A percentile compares a stretch with the other conserved stretches of the same genome.
Evolutionary conservation across 192 early-diverging fungal genomes (phyloP).

Genomic region (Gorgonomyces haynaldii): DNA sequence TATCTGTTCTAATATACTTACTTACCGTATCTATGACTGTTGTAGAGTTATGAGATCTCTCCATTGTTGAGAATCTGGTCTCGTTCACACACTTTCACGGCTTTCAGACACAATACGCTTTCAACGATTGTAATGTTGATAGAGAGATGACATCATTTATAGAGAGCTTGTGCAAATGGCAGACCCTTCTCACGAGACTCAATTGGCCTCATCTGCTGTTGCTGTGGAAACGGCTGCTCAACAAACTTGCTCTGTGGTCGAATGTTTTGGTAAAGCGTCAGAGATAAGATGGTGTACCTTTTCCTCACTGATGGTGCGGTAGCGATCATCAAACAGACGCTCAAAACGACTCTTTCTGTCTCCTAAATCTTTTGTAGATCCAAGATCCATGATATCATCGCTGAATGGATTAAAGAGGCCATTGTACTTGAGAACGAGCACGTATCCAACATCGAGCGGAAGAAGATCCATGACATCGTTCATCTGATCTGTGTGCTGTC

Average conservation of each 20-base stretch:
- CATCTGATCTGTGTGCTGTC: too few species aligned
- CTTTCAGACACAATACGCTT: too few species aligned
- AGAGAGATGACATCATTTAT: background rate
- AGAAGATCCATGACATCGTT: slow-evolving; percentile 30
- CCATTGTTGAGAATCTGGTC: too few species aligned
- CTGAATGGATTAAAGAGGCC: slow-evolving; percentile 43
- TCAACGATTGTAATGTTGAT: background rate
- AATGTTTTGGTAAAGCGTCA: background rate
- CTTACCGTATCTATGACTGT: too few species aligned
- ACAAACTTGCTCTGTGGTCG: background rate
- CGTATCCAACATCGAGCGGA: slow-evolving; percentile 22
- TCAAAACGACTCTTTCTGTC: slow-evolving; percentile 4
- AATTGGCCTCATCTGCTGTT: background rate
- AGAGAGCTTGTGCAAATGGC: background rate
- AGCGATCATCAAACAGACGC: slow-evolving; percentile 2
- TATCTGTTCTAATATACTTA: too few species aligned
- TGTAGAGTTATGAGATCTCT: too few species aligned
- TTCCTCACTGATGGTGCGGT: background rate
- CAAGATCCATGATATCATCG: slow-evolving; percentile 11
- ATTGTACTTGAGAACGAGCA: slow-evolving; percentile 30
- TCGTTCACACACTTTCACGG: too few species aligned
- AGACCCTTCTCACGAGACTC: background rate
- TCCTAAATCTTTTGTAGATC: background rate
- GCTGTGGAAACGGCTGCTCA: background rate
- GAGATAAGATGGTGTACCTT: background rate